phyloP scores from a whole-genome alignment of 2,329 filamentous ascomycete genomes.

The Lizonia empirigonia region DNA sequence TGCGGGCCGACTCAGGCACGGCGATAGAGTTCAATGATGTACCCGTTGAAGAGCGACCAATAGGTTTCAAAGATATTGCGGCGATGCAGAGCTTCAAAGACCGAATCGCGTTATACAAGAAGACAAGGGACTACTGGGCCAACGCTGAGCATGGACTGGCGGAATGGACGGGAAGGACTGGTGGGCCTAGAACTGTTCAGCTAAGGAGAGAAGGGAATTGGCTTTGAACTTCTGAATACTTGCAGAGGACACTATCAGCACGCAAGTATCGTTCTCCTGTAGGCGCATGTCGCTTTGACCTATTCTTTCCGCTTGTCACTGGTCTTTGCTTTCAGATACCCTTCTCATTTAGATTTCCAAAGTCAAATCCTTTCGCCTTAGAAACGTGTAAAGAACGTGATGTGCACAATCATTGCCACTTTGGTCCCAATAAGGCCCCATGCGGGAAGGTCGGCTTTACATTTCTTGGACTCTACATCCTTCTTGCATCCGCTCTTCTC shows the following conservation, averaged over 20 bases:
- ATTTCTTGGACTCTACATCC: conserved; percentile 14
- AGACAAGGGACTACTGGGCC: conserved; percentile 45
- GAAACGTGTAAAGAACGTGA: background rate
- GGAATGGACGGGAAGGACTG: conserved; percentile 34
- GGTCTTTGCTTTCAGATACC: conserved; percentile 4
- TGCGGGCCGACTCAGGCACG: conserved; percentile 41
- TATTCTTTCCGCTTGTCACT: background rate
- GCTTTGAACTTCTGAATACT: background rate
- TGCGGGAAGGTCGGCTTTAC: conserved; percentile 9
- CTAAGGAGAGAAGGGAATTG: conserved; percentile 2
- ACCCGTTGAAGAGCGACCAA: conserved; percentile 27
- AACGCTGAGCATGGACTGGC: conserved; percentile 41
- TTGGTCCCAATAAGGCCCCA: conserved; percentile 3
- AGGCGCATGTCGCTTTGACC: background rate
- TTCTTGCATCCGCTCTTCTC: background rate
- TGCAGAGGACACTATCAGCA: background rate
- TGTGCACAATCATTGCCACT: background rate
- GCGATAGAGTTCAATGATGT: conserved; percentile 35
- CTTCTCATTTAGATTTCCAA: background rate
- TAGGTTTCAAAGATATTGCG: conserved; percentile 41
- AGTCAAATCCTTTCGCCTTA: background rate
- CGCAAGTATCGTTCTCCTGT: background rate
- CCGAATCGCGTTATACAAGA: conserved; percentile 41
- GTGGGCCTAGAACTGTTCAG: conserved; percentile 10
- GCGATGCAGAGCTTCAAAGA: conserved; percentile 31